Evolutionary conservation across 805 yeast genomes (phyloP).

Genomic region (Ogataea henricii): DNA sequence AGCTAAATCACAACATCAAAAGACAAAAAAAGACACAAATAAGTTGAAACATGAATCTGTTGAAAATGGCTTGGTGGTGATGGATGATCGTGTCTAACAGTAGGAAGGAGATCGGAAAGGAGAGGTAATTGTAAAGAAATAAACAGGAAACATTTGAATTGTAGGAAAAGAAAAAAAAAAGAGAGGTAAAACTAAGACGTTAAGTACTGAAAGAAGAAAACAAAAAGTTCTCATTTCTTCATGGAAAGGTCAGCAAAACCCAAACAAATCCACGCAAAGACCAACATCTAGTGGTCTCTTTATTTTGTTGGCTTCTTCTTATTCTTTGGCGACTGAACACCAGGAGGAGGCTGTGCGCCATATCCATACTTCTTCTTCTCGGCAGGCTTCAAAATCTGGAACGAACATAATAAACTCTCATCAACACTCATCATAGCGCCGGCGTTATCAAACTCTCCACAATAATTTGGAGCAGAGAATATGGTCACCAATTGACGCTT

Average conservation of each 20-base stretch:
- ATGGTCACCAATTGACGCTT: constrained; percentile 95
- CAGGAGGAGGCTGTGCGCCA: constrained; percentile 26
- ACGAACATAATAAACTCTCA: constrained; percentile 92
- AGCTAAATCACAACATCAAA: constrained; percentile 16
- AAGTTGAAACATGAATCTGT: neutral
- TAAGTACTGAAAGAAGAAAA: constrained; percentile 3
- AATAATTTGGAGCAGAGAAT: constrained; percentile 96
- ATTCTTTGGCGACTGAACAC: constrained; percentile 30
- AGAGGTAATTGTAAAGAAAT: constrained; percentile 8
- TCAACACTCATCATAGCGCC: constrained; percentile 99
- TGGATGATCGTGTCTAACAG: constrained; percentile 1
- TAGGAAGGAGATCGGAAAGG: neutral
- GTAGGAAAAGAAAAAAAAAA: constrained; percentile 1
- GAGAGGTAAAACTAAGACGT: constrained; percentile 8
- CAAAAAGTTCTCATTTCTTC: neutral
- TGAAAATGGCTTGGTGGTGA: constrained; percentile 1
- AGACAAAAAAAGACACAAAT: neutral
- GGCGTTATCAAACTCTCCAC: constrained; percentile 98
- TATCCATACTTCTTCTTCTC: constrained; percentile 77
- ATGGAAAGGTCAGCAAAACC: neutral
- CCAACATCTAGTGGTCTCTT: constrained; percentile 11
- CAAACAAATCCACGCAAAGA: constrained; percentile 1
- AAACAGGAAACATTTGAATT: constrained; percentile 8
- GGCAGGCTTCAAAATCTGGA: constrained; percentile 96
- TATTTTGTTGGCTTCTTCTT: constrained; percentile 33